Conservation (phyloP, 2,329 filamentous ascomycete genomes). For the Zymoseptoria tritici region DNA sequence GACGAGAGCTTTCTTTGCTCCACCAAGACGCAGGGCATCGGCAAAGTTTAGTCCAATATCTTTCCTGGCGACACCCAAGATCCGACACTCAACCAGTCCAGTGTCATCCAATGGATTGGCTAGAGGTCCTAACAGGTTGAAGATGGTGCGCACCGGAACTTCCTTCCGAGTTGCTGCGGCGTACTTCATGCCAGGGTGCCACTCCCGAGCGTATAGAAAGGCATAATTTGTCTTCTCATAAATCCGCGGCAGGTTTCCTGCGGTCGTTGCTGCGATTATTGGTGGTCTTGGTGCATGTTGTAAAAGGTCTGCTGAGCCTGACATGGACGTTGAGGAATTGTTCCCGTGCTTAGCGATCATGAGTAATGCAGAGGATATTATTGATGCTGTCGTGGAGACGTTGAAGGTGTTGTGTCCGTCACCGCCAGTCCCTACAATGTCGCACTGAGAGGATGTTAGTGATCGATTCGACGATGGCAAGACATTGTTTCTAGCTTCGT, state of each 20-base stretch:
- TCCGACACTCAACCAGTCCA: constrained; percentile 67
- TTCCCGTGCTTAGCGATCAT: constrained; percentile 94
- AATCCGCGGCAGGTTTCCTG: constrained; percentile 61
- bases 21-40: constrained; percentile 69
- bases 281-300: constrained; percentile 68
- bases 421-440: constrained; percentile 95
- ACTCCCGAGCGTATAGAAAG: constrained; percentile 91
- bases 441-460: constrained; percentile 47
- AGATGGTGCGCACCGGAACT: constrained; percentile 90
- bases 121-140: constrained; percentile 90
- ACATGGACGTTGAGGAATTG: constrained; percentile 88
- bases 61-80: constrained; percentile 85
- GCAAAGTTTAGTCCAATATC: constrained; percentile 85
- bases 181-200: constrained; percentile 90
- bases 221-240: constrained; percentile 82
- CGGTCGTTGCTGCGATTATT: constrained; percentile 65
- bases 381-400: constrained; percentile 90
- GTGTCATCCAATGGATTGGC: constrained; percentile 80
- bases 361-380: constrained; percentile 77
- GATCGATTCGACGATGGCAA: neutral
- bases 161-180: constrained; percentile 79
- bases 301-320: constrained; percentile 87
- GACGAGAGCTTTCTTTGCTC: constrained; percentile 75
- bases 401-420: constrained; percentile 98
- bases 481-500: constrained; percentile 31